These are phyloP conservation scores for Sporobolomyces pararoseus DNA, from an alignment of 768 basidiomycete genomes.

Conservation along the genomic window DNA sequence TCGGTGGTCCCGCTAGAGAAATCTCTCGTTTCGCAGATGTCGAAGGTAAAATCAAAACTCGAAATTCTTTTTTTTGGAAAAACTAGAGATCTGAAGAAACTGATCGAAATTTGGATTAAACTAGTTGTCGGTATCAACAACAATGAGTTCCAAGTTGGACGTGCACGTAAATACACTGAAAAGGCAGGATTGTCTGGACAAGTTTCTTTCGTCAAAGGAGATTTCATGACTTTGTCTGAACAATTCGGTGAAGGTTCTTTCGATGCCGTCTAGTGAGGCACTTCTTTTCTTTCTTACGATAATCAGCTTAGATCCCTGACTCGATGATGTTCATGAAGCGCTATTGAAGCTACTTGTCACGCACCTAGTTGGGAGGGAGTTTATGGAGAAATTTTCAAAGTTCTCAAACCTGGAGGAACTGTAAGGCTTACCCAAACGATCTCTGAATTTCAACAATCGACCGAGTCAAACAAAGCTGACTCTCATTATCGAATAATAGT, in stretches of 20 bases:
- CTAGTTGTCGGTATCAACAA: constrained; percentile 62
- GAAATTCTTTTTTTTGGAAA: too few relatives aligned
- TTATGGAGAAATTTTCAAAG: constrained; percentile 85
- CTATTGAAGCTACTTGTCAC: constrained; percentile 96
- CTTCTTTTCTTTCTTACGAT: too few relatives aligned
- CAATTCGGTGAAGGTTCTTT: constrained; percentile 89
- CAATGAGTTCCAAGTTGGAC: constrained; percentile 87
- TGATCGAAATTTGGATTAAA: neutral
- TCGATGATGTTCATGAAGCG: constrained; percentile 57
- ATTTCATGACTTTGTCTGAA: constrained; percentile 91
- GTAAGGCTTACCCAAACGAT: too few relatives aligned
- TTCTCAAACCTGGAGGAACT: constrained; percentile 91
- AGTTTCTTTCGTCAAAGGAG: constrained; percentile 80
- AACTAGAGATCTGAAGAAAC: neutral
- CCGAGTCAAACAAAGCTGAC: too few relatives aligned
- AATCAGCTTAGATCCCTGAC: too few relatives aligned
- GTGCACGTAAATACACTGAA: constrained; percentile 78
- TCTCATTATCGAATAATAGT: too few relatives aligned
- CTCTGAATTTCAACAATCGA: too few relatives aligned
- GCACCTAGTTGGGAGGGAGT: constrained; percentile 94
- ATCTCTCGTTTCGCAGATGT: constrained; percentile 88
- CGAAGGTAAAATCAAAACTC: constrained; percentile 45
- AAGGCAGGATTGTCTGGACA: constrained; percentile 69
- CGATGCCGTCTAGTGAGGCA: constrained; percentile 71
- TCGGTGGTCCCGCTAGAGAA: constrained; percentile 93